Percentiles rank a stretch among this genome's conserved stretches.
Conservation (phyloP, 352 stramenopile species). For the Hyphochytrium catenoides region DNA sequence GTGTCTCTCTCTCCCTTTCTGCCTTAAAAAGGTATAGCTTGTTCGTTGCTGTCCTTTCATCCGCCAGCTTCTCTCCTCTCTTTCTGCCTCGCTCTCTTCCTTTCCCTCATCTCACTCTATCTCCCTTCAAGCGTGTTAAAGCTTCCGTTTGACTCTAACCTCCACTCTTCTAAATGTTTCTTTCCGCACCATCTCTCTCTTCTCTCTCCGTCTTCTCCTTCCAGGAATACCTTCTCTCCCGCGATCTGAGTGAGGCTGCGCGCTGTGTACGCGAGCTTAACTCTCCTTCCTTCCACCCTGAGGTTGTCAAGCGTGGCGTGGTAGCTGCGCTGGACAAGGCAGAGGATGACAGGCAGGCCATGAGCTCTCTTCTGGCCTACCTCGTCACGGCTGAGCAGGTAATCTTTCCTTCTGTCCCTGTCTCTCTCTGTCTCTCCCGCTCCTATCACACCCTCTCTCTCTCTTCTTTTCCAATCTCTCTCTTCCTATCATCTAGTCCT, state of each 20-base stretch:
- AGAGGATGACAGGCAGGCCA: constrained; percentile 14
- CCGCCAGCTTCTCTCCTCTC: not conserved
- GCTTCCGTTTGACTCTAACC: not conserved
- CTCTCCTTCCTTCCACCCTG: constrained; percentile 85
- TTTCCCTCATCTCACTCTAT: too few relatives aligned
- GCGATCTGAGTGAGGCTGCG: constrained; percentile 82
- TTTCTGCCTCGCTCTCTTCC: not conserved
- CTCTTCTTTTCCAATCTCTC: too few relatives aligned
- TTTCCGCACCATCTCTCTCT: too few relatives aligned
- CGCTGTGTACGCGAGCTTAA: constrained; percentile 77
- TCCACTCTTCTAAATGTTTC: constrained; percentile 1
- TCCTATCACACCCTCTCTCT: too few relatives aligned
- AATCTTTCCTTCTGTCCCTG: too few relatives aligned
- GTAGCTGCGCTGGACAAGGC: constrained; percentile 21
- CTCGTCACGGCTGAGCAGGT: too few relatives aligned
- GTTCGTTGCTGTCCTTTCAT: not conserved
- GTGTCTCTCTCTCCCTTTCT: constrained; percentile 13
- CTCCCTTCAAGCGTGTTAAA: not conserved
- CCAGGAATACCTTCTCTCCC: constrained; percentile 83
- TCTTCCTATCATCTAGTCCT: too few relatives aligned
- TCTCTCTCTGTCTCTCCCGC: too few relatives aligned
- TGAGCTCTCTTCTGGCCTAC: constrained; percentile 19
- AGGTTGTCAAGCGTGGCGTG: constrained; percentile 69
- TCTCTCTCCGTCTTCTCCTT: too few relatives aligned
- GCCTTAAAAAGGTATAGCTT: too few relatives aligned